phyloP scores from a whole-genome alignment of 345 rosid species.

The Chamaenerion angustifolium region DNA sequence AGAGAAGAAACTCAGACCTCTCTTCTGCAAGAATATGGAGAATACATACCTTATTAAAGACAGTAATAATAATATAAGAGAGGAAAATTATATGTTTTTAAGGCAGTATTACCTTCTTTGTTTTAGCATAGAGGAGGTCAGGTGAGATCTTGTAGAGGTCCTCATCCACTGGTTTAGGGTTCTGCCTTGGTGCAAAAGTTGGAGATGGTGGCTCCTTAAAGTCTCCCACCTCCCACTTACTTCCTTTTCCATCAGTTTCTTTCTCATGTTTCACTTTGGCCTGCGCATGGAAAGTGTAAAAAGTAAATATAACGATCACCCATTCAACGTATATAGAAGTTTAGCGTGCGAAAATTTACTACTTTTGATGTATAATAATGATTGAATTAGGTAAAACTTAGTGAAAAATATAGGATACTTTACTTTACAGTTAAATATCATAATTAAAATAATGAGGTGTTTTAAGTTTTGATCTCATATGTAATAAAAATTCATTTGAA shows the following conservation, averaged over 20 bases:
- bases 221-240: slow-evolving; percentile 12
- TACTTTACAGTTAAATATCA: too few species aligned
- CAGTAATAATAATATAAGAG: background rate
- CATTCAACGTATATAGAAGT: too few species aligned
- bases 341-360: too few species aligned
- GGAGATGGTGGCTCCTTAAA: slow-evolving; percentile 17
- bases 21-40: slow-evolving; percentile 34
- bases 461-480: too few species aligned
- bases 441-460: too few species aligned
- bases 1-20: slow-evolving; percentile 54
- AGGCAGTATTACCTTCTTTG: slow-evolving; percentile 29
- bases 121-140: slow-evolving; percentile 41
- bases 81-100: background rate
- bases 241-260: slow-evolving; percentile 17
- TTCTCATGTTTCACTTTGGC: background rate
- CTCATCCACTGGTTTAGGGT: slow-evolving; percentile 75
- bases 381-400: too few species aligned
- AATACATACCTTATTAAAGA: background rate
- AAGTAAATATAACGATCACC: too few species aligned
- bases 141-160: slow-evolving; percentile 85
- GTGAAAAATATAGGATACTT: too few species aligned
- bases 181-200: too few species aligned
- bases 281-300: too few species aligned
- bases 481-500: too few species aligned
- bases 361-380: too few species aligned